Base-by-base conservation (phyloP, 108 stramenopile species). In the Nitzschia sp. region DNA sequence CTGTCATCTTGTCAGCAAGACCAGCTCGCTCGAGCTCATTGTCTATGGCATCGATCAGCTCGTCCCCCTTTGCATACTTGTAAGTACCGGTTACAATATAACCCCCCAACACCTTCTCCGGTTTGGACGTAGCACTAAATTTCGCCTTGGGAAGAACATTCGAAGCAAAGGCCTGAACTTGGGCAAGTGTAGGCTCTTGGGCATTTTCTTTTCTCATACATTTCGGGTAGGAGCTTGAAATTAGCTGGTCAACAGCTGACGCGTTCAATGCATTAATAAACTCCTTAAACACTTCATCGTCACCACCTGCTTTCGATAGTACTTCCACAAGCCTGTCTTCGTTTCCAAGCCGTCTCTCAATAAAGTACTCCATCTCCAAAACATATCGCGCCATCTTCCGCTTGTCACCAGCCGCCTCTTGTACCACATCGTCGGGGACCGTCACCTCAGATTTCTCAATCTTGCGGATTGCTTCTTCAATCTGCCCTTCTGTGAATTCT, bases 31-130 rank as follows among this genome's bases (percentile, higher is more conserved):
- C 78, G 1, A 91, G 49, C 23, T 72, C 75, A 23, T 47, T 56
- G 59, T 94, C 93, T 49, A 94, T 89, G 29, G 85, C 81, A 1
- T 82, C 86, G 38, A 91, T 80, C 18, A 90, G 71, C 3, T 76
- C 80, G 29, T 84, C 74, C 1, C 87, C 89, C 51, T 77, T 74
- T 32, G 81, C 75, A 46, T 67, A 78, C 51, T 75, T 75, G 55
- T 71, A 85, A 46, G 60, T 86, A 32, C 93, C 93, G 3, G 84
- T 81, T 33, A 94, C 80, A 13, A 89, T 65, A 65, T 74, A 81
- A 11, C 77, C 82, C 21, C 93, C 90, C 9, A 75, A 51, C 1
- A 94, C 90, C 51, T 77, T 35, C 5, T 79, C 63, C 11, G 93
- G 86, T 46, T 87, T 66, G 30, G 73, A 54, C 24, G 55, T 74